These are phyloP conservation scores for Kernera saxatilis DNA, from an alignment of 345 rosid genomes.

Conservation along the genomic window DNA sequence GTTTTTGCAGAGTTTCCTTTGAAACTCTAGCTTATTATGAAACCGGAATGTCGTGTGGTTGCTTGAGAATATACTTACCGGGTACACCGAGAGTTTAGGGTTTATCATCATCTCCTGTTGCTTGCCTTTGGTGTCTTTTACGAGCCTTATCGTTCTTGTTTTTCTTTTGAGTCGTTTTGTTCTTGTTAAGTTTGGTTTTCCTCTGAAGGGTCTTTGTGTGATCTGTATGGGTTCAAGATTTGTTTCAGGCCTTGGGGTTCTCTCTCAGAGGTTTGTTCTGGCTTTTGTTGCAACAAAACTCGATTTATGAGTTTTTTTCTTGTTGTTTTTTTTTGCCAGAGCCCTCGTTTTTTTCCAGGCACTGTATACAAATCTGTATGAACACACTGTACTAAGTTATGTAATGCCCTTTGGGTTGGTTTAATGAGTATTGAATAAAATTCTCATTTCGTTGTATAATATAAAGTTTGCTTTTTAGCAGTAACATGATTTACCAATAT, in stretches of 20 bases:
- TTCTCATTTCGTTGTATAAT: constrained; percentile 16
- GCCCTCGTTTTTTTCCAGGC: constrained; percentile 19
- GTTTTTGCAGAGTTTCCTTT: constrained; percentile 50
- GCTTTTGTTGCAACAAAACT: constrained; percentile 32
- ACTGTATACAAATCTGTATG: constrained; percentile 11
- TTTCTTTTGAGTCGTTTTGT: neutral
- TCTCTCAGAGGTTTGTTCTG: constrained; percentile 20
- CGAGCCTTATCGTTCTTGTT: neutral
- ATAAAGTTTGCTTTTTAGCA: neutral
- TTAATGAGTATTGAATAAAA: constrained; percentile 25
- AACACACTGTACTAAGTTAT: constrained; percentile 7
- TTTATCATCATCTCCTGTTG: constrained; percentile 21
- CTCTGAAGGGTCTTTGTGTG: constrained; percentile 21
- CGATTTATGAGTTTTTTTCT: constrained; percentile 25
- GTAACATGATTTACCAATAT: no score
- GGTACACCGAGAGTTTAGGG: constrained; percentile 35
- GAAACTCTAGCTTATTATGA: constrained; percentile 42
- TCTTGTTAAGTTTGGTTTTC: constrained; percentile 15
- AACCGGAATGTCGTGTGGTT: constrained; percentile 33
- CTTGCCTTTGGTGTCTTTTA: constrained; percentile 6
- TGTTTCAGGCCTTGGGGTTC: constrained; percentile 14
- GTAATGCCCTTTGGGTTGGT: constrained; percentile 25
- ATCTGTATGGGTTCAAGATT: constrained; percentile 7
- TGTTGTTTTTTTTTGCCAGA: constrained; percentile 24
- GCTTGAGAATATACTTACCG: constrained; percentile 47